phyloP scores from a whole-genome alignment of 495 filamentous ascomycete genomes.

The Xylaria bambusicola region DNA sequence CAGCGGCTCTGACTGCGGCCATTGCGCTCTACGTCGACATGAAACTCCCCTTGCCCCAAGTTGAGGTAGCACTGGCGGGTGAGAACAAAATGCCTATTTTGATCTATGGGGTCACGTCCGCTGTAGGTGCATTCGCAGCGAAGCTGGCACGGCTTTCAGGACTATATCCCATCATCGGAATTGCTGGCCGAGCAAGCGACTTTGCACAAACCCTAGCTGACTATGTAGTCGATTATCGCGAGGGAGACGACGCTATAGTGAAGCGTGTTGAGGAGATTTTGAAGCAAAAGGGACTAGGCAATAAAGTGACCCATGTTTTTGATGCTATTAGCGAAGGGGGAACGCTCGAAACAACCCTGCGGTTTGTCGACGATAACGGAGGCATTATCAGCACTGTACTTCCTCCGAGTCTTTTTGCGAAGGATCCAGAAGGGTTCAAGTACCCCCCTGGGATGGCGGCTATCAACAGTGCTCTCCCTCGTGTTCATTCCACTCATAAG shows the following conservation, averaged over 20 bases:
- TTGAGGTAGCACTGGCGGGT: conserved; percentile 57
- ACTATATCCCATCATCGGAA: conserved; percentile 69
- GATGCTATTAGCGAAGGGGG: conserved; percentile 63
- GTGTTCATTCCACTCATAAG: conserved; percentile 28
- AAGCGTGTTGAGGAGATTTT: conserved; percentile 52
- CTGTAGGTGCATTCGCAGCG: conserved; percentile 69
- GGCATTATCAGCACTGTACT: conserved; percentile 29
- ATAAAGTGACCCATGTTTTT: conserved; percentile 48
- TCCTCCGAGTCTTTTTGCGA: conserved; percentile 25
- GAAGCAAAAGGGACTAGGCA: conserved; percentile 20
- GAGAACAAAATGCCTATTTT: conserved; percentile 51
- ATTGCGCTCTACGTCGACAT: conserved; percentile 58
- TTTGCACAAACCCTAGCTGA: conserved; percentile 66
- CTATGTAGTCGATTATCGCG: conserved; percentile 72
- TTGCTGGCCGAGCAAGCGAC: conserved; percentile 61
- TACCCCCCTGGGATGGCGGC: conserved; percentile 22
- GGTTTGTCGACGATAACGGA: conserved; percentile 25
- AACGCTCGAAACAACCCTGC: conserved; percentile 27
- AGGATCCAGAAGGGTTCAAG: conserved; percentile 24
- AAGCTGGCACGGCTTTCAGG: conserved; percentile 67
- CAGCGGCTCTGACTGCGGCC: conserved; percentile 74
- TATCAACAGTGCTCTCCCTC: conserved; percentile 20
- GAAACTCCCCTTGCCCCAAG: conserved; percentile 55
- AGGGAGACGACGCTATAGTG: conserved; percentile 57
- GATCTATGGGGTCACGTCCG: conserved; percentile 56